Base-by-base conservation (phyloP, 495 filamentous ascomycete species). In the Daldinia bambusicola region DNA sequence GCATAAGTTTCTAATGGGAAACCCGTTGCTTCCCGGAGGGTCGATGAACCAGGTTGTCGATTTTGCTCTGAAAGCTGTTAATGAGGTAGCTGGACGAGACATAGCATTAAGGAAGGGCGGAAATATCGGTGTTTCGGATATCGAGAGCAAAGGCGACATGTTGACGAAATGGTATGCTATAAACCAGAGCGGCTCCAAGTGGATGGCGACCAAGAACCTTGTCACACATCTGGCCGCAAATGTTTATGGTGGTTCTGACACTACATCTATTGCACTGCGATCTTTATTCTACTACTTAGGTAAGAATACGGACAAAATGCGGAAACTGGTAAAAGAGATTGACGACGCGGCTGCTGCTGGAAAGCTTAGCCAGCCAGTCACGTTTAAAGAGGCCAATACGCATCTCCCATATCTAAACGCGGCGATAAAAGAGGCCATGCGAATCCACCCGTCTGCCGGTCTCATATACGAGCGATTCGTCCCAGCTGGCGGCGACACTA, bases 331-430 rank as follows among this genome's bases (percentile, higher is more conserved):
- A 13, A 51, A 67, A 0, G 88, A 89, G 61, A 67, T 89, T 16
- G 78, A 75, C 9, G 26, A 34, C 13, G 56, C 55, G 31, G 55
- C 61, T 12, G 45, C 50, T 10, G 56, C 37, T 9, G 67, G 61
- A 68, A 84, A 84, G 59, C 82, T 86, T 16, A 70, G 55, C 40
- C 45, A 32, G 3, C 50, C 22, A n/a, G 67, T 62, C 38, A 34
- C 60, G 48, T 62, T 70, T 14, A 58, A 61, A 16, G 56, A 62
- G 61, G 38, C 55, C 12, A 62, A 70, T 43, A 82, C 79, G 18
- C 84, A 82, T 2, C 76, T 92, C 9, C 85, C 84, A 0, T 92
- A 91, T 61, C 83, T 92, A 16, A 85, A 89, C 51, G 88, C 90
- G 0, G 83, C 86, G 14, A 84, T 92, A 64, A 87, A 90, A 69